Evolutionary conservation across 495 filamentous ascomycete species (phyloP).

Genomic region (Sporormia fimetaria): DNA sequence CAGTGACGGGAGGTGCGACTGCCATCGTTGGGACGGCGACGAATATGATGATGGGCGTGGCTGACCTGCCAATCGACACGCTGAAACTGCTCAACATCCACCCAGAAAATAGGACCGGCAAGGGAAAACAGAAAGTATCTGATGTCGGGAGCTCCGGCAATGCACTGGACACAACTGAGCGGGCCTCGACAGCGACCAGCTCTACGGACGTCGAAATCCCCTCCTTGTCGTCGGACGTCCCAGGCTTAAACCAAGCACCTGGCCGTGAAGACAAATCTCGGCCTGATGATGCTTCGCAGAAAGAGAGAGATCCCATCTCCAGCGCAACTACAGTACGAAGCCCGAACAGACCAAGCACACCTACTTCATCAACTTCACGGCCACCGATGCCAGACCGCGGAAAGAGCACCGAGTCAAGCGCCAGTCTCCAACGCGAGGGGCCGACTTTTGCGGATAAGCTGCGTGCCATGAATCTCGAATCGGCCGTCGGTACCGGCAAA

Average conservation of each 20-base stretch:
- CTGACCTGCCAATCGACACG: slow-evolving; percentile 68
- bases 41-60: slow-evolving; percentile 67
- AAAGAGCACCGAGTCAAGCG: no score
- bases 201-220: no score
- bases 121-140: slow-evolving; percentile 1
- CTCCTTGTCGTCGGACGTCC: no score
- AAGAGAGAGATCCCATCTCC: no score
- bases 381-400: no score
- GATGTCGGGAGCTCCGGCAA: neutral
- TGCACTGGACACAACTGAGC: slow-evolving; percentile 4
- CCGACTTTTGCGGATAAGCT: slow-evolving; percentile 9
- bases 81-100: slow-evolving; percentile 42
- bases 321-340: no score
- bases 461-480: slow-evolving; percentile 32
- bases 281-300: no score
- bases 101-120: slow-evolving; percentile 28
- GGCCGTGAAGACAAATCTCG: no score
- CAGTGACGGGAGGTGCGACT: slow-evolving; percentile 42
- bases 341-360: no score
- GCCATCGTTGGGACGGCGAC: slow-evolving; percentile 65
- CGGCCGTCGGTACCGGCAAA: slow-evolving; percentile 48
- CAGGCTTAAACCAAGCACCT: neutral
- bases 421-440: slow-evolving; percentile 4
- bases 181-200: no score
- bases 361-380: no score